Conservation (phyloP, 768 basidiomycete species). For the Pleurotus ostreatus region DNA sequence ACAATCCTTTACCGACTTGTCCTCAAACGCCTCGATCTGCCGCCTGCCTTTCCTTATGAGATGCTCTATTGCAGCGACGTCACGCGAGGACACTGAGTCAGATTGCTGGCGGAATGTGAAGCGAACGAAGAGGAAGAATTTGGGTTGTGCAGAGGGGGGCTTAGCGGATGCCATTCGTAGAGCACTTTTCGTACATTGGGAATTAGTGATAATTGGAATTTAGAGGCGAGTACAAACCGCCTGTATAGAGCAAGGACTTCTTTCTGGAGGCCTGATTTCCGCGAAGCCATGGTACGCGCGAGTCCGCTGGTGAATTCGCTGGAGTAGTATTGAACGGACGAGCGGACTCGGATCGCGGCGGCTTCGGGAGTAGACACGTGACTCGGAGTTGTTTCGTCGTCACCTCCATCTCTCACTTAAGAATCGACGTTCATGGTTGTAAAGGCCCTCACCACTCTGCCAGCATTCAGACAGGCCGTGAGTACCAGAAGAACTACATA, state of each 20-base stretch:
- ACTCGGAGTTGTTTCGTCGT: neutral
- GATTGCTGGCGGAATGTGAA: conserved; percentile 69
- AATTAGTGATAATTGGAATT: neutral
- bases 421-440: neutral
- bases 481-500: neutral
- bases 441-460: conserved; percentile 5
- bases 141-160: conserved; percentile 52
- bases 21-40: conserved; percentile 70
- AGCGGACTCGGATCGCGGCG: no score
- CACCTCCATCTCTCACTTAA: neutral
- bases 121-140: conserved; percentile 65
- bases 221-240: conserved; percentile 25
- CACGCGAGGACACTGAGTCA: conserved; percentile 53
- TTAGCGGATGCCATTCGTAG: conserved; percentile 73
- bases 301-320: neutral
- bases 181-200: conserved; percentile 40
- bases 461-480: conserved; percentile 6
- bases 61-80: conserved; percentile 70
- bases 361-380: neutral
- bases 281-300: conserved; percentile 17
- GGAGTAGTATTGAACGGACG: no score
- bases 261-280: conserved; percentile 42
- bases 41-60: conserved; percentile 64
- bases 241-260: conserved; percentile 49
- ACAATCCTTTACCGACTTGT: conserved; percentile 64